Conservation (phyloP, 768 basidiomycete genomes). For the Suillus bovinus region DNA sequence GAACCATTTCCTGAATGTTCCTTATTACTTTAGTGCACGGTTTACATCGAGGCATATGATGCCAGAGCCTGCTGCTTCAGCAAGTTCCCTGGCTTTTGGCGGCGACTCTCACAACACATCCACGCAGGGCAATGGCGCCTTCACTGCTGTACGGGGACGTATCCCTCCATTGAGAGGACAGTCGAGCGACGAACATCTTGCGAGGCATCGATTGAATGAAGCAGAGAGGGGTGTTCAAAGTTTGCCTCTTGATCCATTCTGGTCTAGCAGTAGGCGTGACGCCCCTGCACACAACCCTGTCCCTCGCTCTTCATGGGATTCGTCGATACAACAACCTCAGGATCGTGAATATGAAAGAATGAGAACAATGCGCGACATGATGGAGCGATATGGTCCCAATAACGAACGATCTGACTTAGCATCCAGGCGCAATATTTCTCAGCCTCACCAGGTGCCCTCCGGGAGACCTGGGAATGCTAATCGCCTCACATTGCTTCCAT, state of each 20-base stretch:
- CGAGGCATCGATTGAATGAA: constrained; percentile 4
- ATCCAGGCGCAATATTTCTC: background rate
- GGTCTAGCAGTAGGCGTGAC: background rate
- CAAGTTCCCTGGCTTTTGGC: background rate
- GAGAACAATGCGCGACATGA: constrained; percentile 3
- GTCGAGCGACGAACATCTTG: background rate
- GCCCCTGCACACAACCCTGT: background rate
- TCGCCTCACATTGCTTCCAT: constrained; percentile 1
- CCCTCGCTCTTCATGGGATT: background rate
- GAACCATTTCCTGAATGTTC: background rate
- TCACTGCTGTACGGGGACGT: background rate
- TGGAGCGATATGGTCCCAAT: constrained; percentile 1
- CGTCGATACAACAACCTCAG: background rate
- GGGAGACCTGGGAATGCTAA: background rate
- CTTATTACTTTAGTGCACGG: background rate
- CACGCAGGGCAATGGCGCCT: background rate
- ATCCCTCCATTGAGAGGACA: background rate
- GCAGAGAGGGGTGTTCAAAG: background rate
- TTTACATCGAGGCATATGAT: constrained; percentile 3
- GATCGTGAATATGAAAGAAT: constrained; percentile 1
- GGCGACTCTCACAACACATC: constrained; percentile 3
- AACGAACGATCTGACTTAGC: constrained; percentile 4
- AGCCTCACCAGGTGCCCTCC: background rate
- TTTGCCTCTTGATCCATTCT: constrained; percentile 5
- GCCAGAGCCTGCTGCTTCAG: background rate